phyloP scores from a whole-genome alignment of 305 asterid species.

The Fraxinus angustifolia region DNA sequence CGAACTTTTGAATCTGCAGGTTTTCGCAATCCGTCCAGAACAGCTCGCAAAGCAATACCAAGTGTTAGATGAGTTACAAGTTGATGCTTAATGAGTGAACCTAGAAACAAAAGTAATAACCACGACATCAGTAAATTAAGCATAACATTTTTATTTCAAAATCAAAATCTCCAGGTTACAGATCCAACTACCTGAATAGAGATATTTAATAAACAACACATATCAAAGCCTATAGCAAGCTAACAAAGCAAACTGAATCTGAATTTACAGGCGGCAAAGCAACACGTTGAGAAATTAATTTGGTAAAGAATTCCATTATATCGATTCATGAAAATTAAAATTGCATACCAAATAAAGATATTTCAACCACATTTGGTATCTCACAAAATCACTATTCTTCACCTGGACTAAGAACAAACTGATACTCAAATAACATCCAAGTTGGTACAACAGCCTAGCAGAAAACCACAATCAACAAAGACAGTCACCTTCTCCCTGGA shows the following conservation, averaged over 20 bases:
- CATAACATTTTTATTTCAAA: background rate
- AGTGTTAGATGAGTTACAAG: conserved; percentile 91
- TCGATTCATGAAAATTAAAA: conserved; percentile 2
- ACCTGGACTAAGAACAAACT: background rate
- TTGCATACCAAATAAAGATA: conserved; percentile 1
- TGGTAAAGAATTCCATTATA: background rate
- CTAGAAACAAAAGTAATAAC: conserved; percentile 40
- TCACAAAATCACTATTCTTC: conserved; percentile 9
- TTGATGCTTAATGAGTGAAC: conserved; percentile 90
- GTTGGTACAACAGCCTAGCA: conserved; percentile 4
- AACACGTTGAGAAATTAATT: conserved; percentile 7
- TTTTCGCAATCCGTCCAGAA: conserved; percentile 92
- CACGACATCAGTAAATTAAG: background rate
- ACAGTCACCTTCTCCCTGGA: background rate
- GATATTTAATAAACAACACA: background rate
- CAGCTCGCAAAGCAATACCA: conserved; percentile 97
- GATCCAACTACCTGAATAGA: background rate
- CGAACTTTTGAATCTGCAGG: conserved; percentile 93
- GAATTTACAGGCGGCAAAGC: background rate
- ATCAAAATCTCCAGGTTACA: background rate
- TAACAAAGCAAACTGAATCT: conserved; percentile 1
- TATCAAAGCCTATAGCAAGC: conserved; percentile 7
- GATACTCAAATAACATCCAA: conserved; percentile 5
- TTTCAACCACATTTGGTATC: conserved; percentile 10
- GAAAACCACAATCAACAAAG: background rate